Percentiles rank a stretch among this genome's conserved stretches.
Conservation (phyloP, 345 rosid genomes). For the Hirschfeldia incana region DNA sequence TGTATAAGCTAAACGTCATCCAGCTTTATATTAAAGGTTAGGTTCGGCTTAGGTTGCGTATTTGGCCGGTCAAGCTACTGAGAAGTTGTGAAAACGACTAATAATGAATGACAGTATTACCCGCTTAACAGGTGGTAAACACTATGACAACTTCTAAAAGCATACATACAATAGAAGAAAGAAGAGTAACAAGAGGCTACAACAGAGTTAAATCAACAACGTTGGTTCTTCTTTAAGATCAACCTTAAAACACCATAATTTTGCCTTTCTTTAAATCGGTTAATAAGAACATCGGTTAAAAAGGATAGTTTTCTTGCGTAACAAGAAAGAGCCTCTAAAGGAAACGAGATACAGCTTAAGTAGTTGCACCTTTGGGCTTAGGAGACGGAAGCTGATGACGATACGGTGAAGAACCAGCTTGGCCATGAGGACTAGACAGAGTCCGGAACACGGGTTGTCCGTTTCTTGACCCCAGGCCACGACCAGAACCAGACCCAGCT, state of each 20-base stretch:
- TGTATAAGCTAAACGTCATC: neutral
- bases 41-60: neutral
- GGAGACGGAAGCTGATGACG: conserved; percentile 46
- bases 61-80: neutral
- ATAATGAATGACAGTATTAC: neutral
- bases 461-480: conserved; percentile 40
- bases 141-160: neutral
- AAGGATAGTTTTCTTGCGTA: neutral
- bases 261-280: conserved; percentile 24
- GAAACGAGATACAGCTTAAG: conserved; percentile 7
- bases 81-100: neutral
- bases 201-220: conserved; percentile 4
- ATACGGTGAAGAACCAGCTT: conserved; percentile 32
- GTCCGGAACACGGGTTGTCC: conserved; percentile 40
- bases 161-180: neutral
- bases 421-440: conserved; percentile 41
- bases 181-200: neutral
- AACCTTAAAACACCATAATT: conserved; percentile 7
- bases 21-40: neutral
- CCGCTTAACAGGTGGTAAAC: neutral
- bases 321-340: conserved; percentile 4
- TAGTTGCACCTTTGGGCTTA: conserved; percentile 40
- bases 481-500: conserved; percentile 33
- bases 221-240: neutral
- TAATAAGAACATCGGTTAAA: conserved; percentile 26